Percentiles rank a stretch among this genome's conserved stretches.
These are phyloP conservation scores for Salix udensis DNA, from an alignment of 345 rosid genomes.

Conservation along the genomic window DNA sequence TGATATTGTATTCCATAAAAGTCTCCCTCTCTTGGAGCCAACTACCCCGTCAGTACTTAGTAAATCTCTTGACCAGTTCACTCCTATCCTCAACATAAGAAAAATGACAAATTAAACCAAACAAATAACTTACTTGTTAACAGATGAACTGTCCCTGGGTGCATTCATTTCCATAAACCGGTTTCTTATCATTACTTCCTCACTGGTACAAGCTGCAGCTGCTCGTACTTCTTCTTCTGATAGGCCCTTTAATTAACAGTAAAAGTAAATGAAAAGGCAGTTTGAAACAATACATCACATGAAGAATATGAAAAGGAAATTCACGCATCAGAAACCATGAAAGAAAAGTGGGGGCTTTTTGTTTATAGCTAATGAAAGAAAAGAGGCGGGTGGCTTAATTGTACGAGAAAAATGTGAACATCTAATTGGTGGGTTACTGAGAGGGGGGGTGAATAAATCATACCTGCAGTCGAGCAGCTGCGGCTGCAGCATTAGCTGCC, in stretches of 20 bases:
- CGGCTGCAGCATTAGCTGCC: constrained; percentile 92
- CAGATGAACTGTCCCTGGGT: constrained; percentile 84
- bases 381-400: background rate
- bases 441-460: constrained; percentile 8
- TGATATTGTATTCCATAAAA: background rate
- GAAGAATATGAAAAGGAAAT: background rate
- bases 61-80: background rate
- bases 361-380: background rate
- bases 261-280: constrained; percentile 20
- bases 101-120: background rate
- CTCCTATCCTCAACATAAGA: background rate
- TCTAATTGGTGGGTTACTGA: background rate
- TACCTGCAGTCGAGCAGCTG: constrained; percentile 91
- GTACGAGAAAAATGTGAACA: background rate
- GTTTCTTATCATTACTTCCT: constrained; percentile 96
- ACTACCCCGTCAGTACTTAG: background rate
- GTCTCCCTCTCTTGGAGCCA: constrained; percentile 1
- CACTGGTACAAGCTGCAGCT: constrained; percentile 93
- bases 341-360: background rate
- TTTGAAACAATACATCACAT: background rate
- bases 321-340: background rate
- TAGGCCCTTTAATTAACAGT: constrained; percentile 62
- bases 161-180: constrained; percentile 96
- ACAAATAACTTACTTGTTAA: constrained; percentile 69
- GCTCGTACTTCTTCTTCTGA: constrained; percentile 95